Base-by-base conservation (phyloP, 257 asterid genomes). In the Jaltomata sinuosa region DNA sequence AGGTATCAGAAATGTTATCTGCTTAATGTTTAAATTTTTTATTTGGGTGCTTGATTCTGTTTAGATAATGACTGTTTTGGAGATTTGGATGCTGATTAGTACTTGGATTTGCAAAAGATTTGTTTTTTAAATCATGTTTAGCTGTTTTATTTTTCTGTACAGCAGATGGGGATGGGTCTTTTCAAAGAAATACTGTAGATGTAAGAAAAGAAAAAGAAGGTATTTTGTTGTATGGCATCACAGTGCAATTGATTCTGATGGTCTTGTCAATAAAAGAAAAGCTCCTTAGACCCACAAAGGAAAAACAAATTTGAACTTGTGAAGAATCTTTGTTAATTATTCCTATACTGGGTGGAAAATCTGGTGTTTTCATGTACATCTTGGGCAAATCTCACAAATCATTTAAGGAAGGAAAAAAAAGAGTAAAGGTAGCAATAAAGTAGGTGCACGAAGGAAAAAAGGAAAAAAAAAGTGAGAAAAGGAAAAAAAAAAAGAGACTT, bases 191-290 rank as follows among this genome's bases (percentile, higher is more conserved):
- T 53, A 52, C 82, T 45, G 52, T 47, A 40, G 59, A 83, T 55
- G 6, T 29, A 10, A 54, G 65, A 18, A 6, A 6, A 1, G n/a
- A 22, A 27, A 14, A 62, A 6, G 18, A n/a, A n/a, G 38, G 21
- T 27, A 14, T 25, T 25, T 50, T 4, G 55, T 50, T 50, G 55
- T 15, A 50, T 50, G n/a, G 6, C 15, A 11, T 4, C 18, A 49
- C 69, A 55, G 16, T 34, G 32, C 5, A 36, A 18, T 27, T 11
- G 36, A 42, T 83, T 77, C 19, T 47, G 1, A 21, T 27, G 45
- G 86, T 88, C 86, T 88, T 82, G 79, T 85, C 90, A 88, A 84
- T 72, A 53, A 74, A 83, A 59, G 84, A 38, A 47, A 85, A 79
- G 3, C 9, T 25, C 55, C 36, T 67, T 34, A 16, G 36, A 40